phyloP scores from a whole-genome alignment of 805 yeast species.

The Lipomyces yamanashiensis region DNA sequence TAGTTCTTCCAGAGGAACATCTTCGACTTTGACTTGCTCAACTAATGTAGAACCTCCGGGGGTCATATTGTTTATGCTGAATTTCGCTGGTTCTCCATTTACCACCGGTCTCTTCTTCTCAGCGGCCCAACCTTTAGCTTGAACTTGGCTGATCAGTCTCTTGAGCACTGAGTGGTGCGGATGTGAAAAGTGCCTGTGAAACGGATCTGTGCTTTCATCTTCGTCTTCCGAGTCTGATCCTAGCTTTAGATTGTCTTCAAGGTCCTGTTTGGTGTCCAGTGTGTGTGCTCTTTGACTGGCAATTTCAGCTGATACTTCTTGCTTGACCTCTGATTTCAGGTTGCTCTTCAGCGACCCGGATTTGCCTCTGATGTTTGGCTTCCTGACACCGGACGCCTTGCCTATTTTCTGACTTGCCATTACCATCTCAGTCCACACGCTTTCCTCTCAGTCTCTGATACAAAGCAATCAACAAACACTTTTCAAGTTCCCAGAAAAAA shows the following conservation, averaged over 20 bases:
- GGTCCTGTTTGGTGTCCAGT: neutral
- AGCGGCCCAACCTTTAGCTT: slow-evolving; percentile 24
- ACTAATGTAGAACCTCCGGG: slow-evolving; percentile 7
- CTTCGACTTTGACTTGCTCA: slow-evolving; percentile 2
- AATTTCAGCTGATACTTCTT: no score
- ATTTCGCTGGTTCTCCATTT: slow-evolving; percentile 12
- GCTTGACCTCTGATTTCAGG: no score
- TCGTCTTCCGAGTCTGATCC: slow-evolving; percentile 43
- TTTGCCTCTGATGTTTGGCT: no score
- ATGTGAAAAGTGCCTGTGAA: slow-evolving; percentile 68
- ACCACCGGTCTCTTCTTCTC: slow-evolving; percentile 1
- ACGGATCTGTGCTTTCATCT: slow-evolving; percentile 63
- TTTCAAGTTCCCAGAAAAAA: slow-evolving; percentile 4
- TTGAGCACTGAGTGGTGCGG: slow-evolving; percentile 11
- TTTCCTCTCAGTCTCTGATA: no score
- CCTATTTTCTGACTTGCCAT: no score
- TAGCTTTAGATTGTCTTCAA: slow-evolving; percentile 40
- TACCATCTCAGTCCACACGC: no score
- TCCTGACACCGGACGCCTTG: no score
- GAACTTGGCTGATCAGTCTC: slow-evolving; percentile 30
- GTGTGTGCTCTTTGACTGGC: neutral
- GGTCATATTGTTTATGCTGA: slow-evolving; percentile 10
- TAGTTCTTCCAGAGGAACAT: slow-evolving; percentile 3
- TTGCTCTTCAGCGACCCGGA: no score
- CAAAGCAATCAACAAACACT: neutral